A percentile compares a stretch with the other conserved stretches of the same genome.
These are phyloP conservation scores for Fusarium tupiense DNA, from an alignment of 2,329 filamentous ascomycete species.

Conservation along the genomic window DNA sequence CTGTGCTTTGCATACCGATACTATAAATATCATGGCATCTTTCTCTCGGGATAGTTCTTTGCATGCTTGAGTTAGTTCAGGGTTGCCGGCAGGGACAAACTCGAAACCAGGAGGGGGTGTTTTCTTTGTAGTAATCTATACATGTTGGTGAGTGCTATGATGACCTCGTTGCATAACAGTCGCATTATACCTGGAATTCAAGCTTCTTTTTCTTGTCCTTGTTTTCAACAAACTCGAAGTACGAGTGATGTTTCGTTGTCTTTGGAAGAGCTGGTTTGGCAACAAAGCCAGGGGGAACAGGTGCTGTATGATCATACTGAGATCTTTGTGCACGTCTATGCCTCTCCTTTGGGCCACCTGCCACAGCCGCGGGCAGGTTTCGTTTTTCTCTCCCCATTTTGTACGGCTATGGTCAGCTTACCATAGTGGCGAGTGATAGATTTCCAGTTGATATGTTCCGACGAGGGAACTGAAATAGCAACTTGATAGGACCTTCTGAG, in stretches of 20 bases:
- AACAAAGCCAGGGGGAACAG: constrained; percentile 49
- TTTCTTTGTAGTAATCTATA: constrained; percentile 62
- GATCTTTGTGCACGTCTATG: constrained; percentile 48
- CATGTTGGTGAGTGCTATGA: constrained; percentile 43
- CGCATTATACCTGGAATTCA: constrained; percentile 64
- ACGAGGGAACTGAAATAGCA: constrained; percentile 30
- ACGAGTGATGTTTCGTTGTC: constrained; percentile 65
- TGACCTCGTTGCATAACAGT: constrained; percentile 26
- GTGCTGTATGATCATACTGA: constrained; percentile 48
- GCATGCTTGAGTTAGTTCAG: constrained; percentile 67
- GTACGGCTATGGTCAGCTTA: constrained; percentile 41
- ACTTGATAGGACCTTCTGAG: constrained; percentile 27
- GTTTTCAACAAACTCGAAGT: constrained; percentile 73
- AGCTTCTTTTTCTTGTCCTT: constrained; percentile 71
- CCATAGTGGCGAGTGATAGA: constrained; percentile 38
- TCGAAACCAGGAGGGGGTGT: constrained; percentile 68
- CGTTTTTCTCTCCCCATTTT: constrained; percentile 52
- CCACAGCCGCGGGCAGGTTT: constrained; percentile 44
- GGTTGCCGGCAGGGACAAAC: constrained; percentile 71
- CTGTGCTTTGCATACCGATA: constrained; percentile 61
- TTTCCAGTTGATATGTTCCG: constrained; percentile 25
- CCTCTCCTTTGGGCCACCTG: constrained; percentile 49
- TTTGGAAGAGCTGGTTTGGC: constrained; percentile 54
- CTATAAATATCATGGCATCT: constrained; percentile 73
- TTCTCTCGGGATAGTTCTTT: constrained; percentile 72